Evolutionary conservation across 78 protist genomes (phyloP).

Genomic region (Parvularia atlantis): DNA sequence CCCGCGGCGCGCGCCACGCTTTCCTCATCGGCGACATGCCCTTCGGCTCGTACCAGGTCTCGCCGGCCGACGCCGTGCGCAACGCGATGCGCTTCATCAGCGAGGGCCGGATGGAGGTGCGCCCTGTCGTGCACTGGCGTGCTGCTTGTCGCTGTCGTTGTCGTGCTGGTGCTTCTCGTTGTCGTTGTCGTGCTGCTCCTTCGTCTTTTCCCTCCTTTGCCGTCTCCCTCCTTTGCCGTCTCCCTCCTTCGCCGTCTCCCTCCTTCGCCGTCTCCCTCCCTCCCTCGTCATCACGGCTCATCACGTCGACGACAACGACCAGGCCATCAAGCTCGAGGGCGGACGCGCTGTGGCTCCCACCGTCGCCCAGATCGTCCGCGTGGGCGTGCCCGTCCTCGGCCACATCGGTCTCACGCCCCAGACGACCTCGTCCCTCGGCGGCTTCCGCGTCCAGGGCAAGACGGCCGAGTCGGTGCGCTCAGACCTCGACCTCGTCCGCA

Average conservation of each 20-base stretch:
- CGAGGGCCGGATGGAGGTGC: constrained; percentile 25
- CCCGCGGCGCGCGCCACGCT: constrained; percentile 39
- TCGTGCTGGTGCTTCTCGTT: no score
- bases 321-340: constrained; percentile 86
- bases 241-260: no score
- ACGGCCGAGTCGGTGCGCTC: constrained; percentile 26
- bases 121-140: no score
- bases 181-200: not conserved
- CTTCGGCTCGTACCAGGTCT: constrained; percentile 62
- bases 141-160: no score
- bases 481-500: not conserved
- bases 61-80: constrained; percentile 45
- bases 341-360: constrained; percentile 32
- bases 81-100: constrained; percentile 70
- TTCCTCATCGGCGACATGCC: constrained; percentile 89
- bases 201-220: not conserved
- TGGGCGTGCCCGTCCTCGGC: constrained; percentile 84
- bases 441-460: constrained; percentile 74
- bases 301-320: no score
- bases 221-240: no score
- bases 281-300: not conserved
- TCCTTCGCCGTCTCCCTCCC: no score
- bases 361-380: constrained; percentile 31
- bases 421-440: constrained; percentile 59
- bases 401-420: constrained; percentile 92